phyloP scores from a whole-genome alignment of 768 basidiomycete species.

The Tephrocybe rancida region DNA sequence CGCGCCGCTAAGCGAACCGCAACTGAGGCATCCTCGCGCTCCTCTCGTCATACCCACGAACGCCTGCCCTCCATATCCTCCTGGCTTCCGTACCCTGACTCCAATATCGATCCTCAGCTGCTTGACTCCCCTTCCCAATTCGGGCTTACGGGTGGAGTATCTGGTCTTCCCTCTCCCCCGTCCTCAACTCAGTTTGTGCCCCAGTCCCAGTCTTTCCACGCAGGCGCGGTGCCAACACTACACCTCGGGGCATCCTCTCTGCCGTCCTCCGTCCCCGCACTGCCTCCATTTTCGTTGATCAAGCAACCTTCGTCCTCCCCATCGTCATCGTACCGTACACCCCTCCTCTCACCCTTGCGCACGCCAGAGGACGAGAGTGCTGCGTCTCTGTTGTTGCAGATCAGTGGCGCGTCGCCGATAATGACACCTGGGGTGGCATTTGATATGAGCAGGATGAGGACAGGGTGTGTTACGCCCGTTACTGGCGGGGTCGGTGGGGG shows the following conservation, averaged over 20 bases:
- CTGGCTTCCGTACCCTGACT: conserved; percentile 50
- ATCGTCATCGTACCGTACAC: conserved; percentile 7
- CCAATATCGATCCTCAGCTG: conserved; percentile 32
- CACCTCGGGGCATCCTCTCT: conserved; percentile 5
- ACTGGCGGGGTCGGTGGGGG: neutral
- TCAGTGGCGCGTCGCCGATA: conserved; percentile 48
- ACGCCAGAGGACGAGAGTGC: conserved; percentile 74
- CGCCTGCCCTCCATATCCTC: conserved; percentile 69
- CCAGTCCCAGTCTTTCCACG: neutral
- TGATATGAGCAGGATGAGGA: conserved; percentile 13
- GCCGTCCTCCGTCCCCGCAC: neutral
- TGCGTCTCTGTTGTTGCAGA: conserved; percentile 67
- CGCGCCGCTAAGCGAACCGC: neutral
- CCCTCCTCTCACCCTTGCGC: conserved; percentile 23
- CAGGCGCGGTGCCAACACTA: conserved; percentile 3
- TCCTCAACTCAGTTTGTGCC: conserved; percentile 8
- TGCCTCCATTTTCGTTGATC: neutral
- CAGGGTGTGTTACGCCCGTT: conserved; percentile 9
- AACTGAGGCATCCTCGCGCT: conserved; percentile 4
- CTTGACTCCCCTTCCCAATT: conserved; percentile 38
- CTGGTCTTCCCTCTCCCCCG: conserved; percentile 28
- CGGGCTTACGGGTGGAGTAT: neutral
- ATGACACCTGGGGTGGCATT: neutral
- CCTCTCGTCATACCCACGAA: conserved; percentile 9
- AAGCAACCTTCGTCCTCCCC: neutral